Evolutionary conservation across 805 yeast genomes (phyloP), one percentile per base, ranked within the genome.

Genomic region (Suhomyces faveliae): DNA sequence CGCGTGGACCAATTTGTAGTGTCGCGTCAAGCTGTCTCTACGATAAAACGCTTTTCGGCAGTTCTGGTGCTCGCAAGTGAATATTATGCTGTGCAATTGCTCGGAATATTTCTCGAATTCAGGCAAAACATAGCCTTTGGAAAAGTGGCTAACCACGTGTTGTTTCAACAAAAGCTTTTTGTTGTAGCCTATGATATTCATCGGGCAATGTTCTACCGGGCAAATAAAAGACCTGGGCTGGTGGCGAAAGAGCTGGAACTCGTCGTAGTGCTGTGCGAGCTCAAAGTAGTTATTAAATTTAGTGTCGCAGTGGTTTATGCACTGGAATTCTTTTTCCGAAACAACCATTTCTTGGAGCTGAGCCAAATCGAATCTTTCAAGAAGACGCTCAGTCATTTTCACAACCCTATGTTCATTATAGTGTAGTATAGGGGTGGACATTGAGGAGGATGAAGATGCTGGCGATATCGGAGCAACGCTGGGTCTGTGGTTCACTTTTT

Each of bases 141-240:
- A 48, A 35, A 62, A 61, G 48, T 67, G 53, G 11, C 51, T 40
- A 12, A 61, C 56, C 1, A 62, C 52, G 44, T 68, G 73, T 37
- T 64, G 64, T 33, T 70, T 52, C 25, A 67, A 53, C 35, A 58
- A 54, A 3, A 63, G 62, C 42, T 61, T 66, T 40, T 66, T 63
- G 33, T 58, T 57, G 41, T 60, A 73, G 1, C 78, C 78, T 21
- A 74, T 67, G 11, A 65, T 52, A 23, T 62, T 60, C 77, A 77
- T 74, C 3, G 76, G 75, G 35, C 79, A 74, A 6, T 53, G 56
- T 5, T 50, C 45, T 13, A 60, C 53, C 2, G 62, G 54, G 51
- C 79, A 74, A 23, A 57, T 57, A 52, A 55, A 65, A 2, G 68
- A 64, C 12, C 77, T 60, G 13, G 52, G 50, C 30, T 33, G 35